Base-by-base conservation (phyloP, 768 basidiomycete genomes). In the Agaricus sinodeliciosus region DNA sequence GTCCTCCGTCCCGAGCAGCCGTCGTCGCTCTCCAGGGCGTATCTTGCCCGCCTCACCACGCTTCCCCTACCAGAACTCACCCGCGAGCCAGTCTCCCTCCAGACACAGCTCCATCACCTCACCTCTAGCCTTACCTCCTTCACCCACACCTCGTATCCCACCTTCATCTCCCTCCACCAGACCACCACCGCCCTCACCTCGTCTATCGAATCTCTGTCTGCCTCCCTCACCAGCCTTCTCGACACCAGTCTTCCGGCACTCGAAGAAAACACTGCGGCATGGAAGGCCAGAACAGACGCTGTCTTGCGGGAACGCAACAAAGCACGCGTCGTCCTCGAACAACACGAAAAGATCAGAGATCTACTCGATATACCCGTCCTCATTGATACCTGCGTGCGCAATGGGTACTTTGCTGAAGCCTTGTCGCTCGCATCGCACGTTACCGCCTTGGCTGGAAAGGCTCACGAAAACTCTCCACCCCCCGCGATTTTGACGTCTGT, bases 261-360 rank as follows among this genome's bases (percentile, higher is more conserved):
- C 41, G 91, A 95, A 61, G 72, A 80, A 36, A 78, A 81, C 54
- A 83, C 90, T 40, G 75, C 76, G 8, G 72, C 75, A 22, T 96
- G 94, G 76, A 76, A 83, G 46, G 76, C 79, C 22, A 77, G 81
- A 55, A 88, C 85, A n/a, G 84, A 87, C 43, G 65, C 74, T 18
- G 80, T 94, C n/a, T 79, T 92, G 48, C 72, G 76, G 44, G 84
- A 89, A 48, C 78, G 94, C 35, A 75, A 79, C 54, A 85, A 85
- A 57, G 90, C 90, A 0, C 76, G 82, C 28, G 74, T 89, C 46
- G 90, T 98, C n/a, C 80, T 93, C 55, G 94, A 97, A 60, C 90
- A 95, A 60, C 88, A 93, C 63, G 92, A 95, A 66, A 94, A 94
- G 67, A 79, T 98, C 55, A 79, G 88, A 58, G 94, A 97, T 66